phyloP scores from a whole-genome alignment of 164 flowering plant species.

The Platanus orientalis region DNA sequence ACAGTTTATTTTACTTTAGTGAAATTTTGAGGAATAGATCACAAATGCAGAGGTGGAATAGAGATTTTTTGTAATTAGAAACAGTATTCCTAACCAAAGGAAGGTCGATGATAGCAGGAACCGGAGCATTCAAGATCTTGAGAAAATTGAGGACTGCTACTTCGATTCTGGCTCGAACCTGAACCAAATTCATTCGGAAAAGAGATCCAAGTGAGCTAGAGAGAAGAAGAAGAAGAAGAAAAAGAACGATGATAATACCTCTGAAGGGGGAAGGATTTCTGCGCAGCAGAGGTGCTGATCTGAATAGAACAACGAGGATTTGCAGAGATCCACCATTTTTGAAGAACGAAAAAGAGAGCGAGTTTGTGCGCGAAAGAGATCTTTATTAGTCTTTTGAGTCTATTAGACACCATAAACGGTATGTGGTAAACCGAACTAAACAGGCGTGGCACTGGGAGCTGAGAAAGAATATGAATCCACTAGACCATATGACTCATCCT shows the following conservation, averaged over 20 bases:
- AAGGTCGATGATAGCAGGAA: conserved; percentile 70
- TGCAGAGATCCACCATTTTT: conserved; percentile 33
- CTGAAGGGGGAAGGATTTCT: conserved; percentile 62
- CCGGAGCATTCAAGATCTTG: conserved; percentile 48
- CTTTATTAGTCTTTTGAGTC: too few relatives aligned
- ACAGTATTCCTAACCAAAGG: conserved; percentile 48
- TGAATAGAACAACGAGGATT: conserved; percentile 59
- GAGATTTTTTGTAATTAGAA: too few relatives aligned
- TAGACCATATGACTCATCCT: too few relatives aligned
- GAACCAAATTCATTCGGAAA: conserved; percentile 6
- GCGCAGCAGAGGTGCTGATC: conserved; percentile 77
- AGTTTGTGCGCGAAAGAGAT: too few relatives aligned
- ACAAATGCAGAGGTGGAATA: not conserved
- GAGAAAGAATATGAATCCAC: too few relatives aligned
- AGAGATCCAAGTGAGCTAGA: not conserved
- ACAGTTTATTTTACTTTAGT: too few relatives aligned
- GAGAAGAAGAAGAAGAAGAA: conserved; percentile 3
- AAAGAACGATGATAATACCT: conserved; percentile 29
- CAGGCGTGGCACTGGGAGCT: too few relatives aligned
- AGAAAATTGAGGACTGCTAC: conserved; percentile 80
- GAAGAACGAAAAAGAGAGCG: too few relatives aligned
- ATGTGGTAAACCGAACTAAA: too few relatives aligned
- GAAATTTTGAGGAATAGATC: not conserved
- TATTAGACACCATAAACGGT: too few relatives aligned
- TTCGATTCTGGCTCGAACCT: conserved; percentile 88